Percentiles rank a stretch among this genome's conserved stretches.
These are phyloP conservation scores for Plenodomus lindquistii DNA, from an alignment of 2,329 filamentous ascomycete species.

Conservation along the genomic window DNA sequence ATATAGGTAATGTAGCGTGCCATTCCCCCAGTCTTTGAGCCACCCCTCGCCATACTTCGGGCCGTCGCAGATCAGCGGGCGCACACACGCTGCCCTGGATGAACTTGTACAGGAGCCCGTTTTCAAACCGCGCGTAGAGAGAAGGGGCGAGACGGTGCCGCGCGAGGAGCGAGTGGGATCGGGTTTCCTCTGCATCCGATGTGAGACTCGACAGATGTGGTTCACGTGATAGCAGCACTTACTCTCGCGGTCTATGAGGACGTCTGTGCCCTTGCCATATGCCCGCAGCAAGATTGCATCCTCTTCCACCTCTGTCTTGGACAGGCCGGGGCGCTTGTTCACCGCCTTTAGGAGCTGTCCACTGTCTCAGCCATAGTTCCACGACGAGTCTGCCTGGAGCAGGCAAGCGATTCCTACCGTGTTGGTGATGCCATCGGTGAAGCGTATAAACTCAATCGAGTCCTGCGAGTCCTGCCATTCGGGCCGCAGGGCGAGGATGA, in stretches of 20 bases:
- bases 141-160: constrained; percentile 80
- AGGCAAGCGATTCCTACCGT: constrained; percentile 60
- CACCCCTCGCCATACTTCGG: constrained; percentile 78
- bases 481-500: constrained; percentile 79
- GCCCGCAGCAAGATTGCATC: constrained; percentile 88
- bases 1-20: constrained; percentile 74
- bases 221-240: constrained; percentile 45
- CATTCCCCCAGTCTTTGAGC: constrained; percentile 86
- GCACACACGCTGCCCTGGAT: constrained; percentile 79
- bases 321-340: constrained; percentile 69
- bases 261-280: constrained; percentile 90
- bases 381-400: not conserved
- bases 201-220: constrained; percentile 10
- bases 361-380: constrained; percentile 11
- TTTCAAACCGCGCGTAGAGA: constrained; percentile 88
- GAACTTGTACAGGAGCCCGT: constrained; percentile 93
- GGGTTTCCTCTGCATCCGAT: constrained; percentile 58
- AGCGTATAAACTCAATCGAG: constrained; percentile 81
- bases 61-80: constrained; percentile 76
- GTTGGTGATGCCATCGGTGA: constrained; percentile 98
- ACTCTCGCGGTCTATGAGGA: constrained; percentile 94
- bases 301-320: constrained; percentile 76
- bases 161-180: constrained; percentile 82
- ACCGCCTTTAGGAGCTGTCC: constrained; percentile 70
- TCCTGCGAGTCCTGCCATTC: constrained; percentile 78